Base-by-base conservation (phyloP, 208 protist species). In the Strigomonas culicis region DNA sequence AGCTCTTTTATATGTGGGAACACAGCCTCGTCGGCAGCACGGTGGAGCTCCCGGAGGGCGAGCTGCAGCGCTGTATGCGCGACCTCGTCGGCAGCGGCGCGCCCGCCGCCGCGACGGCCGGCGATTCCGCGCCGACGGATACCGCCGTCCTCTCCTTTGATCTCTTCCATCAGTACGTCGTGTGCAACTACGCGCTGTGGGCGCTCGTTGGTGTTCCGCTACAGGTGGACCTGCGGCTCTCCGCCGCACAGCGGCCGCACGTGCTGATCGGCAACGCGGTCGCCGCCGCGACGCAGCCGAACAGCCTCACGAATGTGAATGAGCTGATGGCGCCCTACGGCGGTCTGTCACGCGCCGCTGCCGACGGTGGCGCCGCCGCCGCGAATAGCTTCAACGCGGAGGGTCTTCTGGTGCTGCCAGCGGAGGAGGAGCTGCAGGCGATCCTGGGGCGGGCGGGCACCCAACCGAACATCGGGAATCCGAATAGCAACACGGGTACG, bases 171-270 rank as follows among this genome's bases (percentile, higher is more conserved):
- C 62, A 63, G 25, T 87, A 88, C 63, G 66, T 95, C 36, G 44
- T 93, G 22, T 77, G 78, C 43, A 93, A 96, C 68, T 88, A 89
- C 59, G 84, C 81, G 13, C 63, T 92, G 65, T 96, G 90, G 87
- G 79, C 78, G 11, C 59, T 66, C 6, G 80, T 93, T 57, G 86
- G 90, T 0, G 73, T 90, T 6, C 82, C 90, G 17, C 75, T 96
- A 25, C 72, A 63, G 30, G 70, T 84, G 8, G 68, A 77, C 24
- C 21, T 55, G 34, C 41, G 51, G 15, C 31, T 51, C 31, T 80
- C 75, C 13, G 72, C 51, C 57, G 70, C 64, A 66, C 74, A 83
- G 74, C 70, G 68, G 27, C 70, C 62, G 46, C 82, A 90, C 63
- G 56, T 64, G 32, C 41, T 80, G 10, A 66, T 56, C 24, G 59